Base-by-base conservation (phyloP, 441 rosid genomes). In the Melianthus villosus region DNA sequence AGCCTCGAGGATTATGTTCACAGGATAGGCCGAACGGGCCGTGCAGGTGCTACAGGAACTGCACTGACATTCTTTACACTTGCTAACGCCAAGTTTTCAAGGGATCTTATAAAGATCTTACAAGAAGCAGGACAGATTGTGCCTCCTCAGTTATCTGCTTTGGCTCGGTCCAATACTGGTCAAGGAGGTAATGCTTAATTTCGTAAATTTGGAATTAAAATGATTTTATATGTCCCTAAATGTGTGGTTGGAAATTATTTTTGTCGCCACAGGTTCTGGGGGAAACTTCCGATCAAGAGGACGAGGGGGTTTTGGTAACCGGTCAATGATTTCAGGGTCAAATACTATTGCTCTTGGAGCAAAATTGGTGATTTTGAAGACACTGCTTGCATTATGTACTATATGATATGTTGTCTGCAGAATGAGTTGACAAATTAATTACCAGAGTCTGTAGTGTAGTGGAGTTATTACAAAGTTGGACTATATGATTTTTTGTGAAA, bases 21-120 rank as follows among this genome's bases (percentile, higher is more conserved):
- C 58, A 75, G 98, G 68, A 89, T 89, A 39, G 96, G 98, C 16
- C 60, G 98, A 50, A 89, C 96, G 0, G 98, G 98, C 37, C 92
- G 96, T 9, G 98, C 98, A 18, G 98, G 98, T 33, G 98, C 98
- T 2, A 84, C 56, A 54, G 98, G 96, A 59, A 84, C 75, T 48
- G 96, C 98, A 10, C 63, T 64, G 38, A 73, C 94, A 40, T 84
- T 84, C 56, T 79, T 89, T 33, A 84, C 98, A 0, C 72, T 68
- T 59, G 72, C 79, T 28, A 89, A 81, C 50, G 89, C 73, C 6
- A 89, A 73, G 68, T 79, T 57, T 63, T 89, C 89, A 0, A 71
- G 80, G 64, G 82, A 82, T 36, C 93, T 89, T 13, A 57, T 79
- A 16, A 84, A 82, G 71, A 72, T 89, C 39, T 68, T 89, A 48